Evolutionary conservation across 768 basidiomycete species (phyloP).

Genomic region (Mycena amicta): DNA sequence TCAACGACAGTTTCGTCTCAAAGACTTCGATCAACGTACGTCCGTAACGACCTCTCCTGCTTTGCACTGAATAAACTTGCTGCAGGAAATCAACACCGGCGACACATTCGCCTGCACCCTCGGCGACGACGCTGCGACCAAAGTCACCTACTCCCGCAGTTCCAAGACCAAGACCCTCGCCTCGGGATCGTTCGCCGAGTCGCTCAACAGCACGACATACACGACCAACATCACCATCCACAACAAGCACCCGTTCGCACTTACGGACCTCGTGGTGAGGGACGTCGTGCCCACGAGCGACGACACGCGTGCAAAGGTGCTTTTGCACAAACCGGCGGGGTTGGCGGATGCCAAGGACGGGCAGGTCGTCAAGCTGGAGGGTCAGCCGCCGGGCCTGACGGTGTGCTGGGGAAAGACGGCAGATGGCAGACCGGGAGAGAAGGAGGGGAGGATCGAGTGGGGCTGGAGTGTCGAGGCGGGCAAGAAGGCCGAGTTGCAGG

Average conservation of each 20-base stretch:
- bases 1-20: constrained; percentile 62
- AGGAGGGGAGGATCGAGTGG: constrained; percentile 63
- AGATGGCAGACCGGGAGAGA: constrained; percentile 51
- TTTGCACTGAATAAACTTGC: too few species aligned
- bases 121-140: constrained; percentile 46
- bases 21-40: constrained; percentile 49
- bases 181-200: constrained; percentile 48
- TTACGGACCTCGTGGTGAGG: constrained; percentile 47
- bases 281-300: constrained; percentile 48
- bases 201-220: constrained; percentile 45
- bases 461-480: constrained; percentile 45
- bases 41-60: too few species aligned
- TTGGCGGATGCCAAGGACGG: constrained; percentile 49
- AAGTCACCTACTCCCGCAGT: constrained; percentile 48
- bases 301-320: constrained; percentile 45
- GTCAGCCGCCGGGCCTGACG: constrained; percentile 26
- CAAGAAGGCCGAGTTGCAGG: constrained; percentile 43
- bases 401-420: constrained; percentile 39
- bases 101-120: constrained; percentile 60
- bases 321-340: constrained; percentile 48
- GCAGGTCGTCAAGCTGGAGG: constrained; percentile 33
- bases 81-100: constrained; percentile 48
- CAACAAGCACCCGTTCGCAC: constrained; percentile 50
- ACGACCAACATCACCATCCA: constrained; percentile 47
- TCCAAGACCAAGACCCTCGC: constrained; percentile 33